Conservation (phyloP, 495 filamentous ascomycete species). For the Aspergillus affinis region DNA sequence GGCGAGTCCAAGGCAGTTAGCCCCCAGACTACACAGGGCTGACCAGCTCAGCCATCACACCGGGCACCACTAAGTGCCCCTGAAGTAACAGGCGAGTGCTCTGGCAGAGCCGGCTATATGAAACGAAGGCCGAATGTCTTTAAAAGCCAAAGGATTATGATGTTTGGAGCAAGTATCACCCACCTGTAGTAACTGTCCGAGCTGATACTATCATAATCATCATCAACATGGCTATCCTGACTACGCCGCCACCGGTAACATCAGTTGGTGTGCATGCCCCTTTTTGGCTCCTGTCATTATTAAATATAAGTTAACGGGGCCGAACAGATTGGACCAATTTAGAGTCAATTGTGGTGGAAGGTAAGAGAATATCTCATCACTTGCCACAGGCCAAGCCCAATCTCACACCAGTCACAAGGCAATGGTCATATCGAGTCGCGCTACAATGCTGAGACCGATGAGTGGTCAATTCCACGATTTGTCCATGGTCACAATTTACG, state of each 20-base stretch:
- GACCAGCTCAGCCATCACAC: background rate
- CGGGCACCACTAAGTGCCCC: background rate
- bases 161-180: background rate
- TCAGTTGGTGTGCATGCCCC: background rate
- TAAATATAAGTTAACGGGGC: background rate
- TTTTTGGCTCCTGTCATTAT: background rate
- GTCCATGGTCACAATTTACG: slow-evolving; percentile 41
- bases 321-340: background rate
- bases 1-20: background rate
- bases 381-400: background rate
- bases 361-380: background rate
- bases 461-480: slow-evolving; percentile 41
- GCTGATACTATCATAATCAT: background rate
- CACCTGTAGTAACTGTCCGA: background rate
- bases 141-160: background rate
- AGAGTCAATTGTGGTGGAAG: background rate
- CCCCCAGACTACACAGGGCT: background rate
- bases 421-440: slow-evolving; percentile 48
- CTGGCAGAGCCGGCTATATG: background rate
- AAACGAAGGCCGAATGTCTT: background rate
- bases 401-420: slow-evolving; percentile 19
- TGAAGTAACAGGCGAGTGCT: background rate
- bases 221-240: background rate
- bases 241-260: background rate
- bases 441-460: slow-evolving; percentile 30